Conservation (phyloP, 2,329 filamentous ascomycete species). For the Ilyonectria robusta region DNA sequence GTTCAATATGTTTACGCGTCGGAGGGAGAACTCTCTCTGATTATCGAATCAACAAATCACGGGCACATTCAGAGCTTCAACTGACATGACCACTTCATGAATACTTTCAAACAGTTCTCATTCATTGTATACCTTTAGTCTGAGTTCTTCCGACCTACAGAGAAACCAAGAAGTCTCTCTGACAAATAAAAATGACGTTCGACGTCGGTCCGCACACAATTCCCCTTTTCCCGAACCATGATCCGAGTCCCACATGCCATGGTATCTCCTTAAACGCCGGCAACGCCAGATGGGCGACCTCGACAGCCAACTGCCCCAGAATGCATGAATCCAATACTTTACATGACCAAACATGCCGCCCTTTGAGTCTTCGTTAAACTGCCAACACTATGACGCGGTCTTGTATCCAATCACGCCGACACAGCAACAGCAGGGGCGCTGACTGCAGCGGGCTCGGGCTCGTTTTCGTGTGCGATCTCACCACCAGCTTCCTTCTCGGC, state of each 20-base stretch:
- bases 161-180: conserved; percentile 32
- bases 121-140: conserved; percentile 27
- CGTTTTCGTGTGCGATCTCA: conserved; percentile 69
- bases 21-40: too few relatives aligned
- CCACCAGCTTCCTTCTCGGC: conserved; percentile 82
- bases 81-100: background rate
- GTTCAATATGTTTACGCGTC: too few relatives aligned
- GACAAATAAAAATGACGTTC: conserved; percentile 31
- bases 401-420: conserved; percentile 50
- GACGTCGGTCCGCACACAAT: conserved; percentile 29
- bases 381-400: conserved; percentile 10
- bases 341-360: conserved; percentile 49
- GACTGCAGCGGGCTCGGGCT: conserved; percentile 55
- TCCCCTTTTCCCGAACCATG: conserved; percentile 46
- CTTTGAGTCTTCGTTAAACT: conserved; percentile 42
- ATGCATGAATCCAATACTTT: conserved; percentile 54
- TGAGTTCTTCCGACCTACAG: conserved; percentile 26
- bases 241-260: conserved; percentile 50
- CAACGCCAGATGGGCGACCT: conserved; percentile 53
- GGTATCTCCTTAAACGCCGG: conserved; percentile 58
- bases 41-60: background rate
- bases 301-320: conserved; percentile 49
- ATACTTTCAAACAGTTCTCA: conserved; percentile 12
- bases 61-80: background rate
- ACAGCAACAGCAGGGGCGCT: conserved; percentile 54